A percentile compares a stretch with the other conserved stretches of the same genome.
Evolutionary conservation across 108 stramenopile genomes (phyloP).

Genomic region (Nitzschia sp.): DNA sequence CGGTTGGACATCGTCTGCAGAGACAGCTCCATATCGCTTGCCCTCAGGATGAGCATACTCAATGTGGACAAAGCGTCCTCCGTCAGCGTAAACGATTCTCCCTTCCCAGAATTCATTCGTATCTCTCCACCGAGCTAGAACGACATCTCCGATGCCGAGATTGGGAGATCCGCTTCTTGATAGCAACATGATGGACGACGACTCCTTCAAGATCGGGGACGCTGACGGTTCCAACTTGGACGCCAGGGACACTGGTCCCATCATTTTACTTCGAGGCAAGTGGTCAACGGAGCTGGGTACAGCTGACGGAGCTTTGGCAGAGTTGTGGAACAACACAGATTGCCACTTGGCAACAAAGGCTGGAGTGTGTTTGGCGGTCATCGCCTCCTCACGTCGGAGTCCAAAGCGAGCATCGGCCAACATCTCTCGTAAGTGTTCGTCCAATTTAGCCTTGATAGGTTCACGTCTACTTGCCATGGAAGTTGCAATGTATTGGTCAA

Average conservation of each 20-base stretch:
- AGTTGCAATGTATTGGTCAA: not conserved
- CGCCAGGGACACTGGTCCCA: not conserved
- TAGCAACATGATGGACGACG: not conserved
- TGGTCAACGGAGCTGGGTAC: not conserved
- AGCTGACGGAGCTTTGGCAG: not conserved
- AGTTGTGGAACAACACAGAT: not conserved
- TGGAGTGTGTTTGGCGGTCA: constrained; percentile 23
- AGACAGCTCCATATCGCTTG: not conserved
- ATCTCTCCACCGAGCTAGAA: not conserved
- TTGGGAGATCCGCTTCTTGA: not conserved
- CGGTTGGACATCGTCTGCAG: not conserved
- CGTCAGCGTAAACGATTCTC: not conserved
- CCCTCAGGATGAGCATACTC: not conserved
- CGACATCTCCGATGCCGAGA: constrained; percentile 3
- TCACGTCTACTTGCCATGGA: constrained; percentile 1
- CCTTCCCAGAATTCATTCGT: constrained; percentile 6
- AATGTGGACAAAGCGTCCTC: not conserved
- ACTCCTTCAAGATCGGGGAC: not conserved
- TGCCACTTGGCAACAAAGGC: constrained; percentile 12
- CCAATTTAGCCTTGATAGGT: not conserved
- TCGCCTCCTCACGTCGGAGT: constrained; percentile 15
- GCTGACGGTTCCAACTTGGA: not conserved
- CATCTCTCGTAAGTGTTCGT: constrained; percentile 21
- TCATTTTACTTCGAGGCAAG: not conserved
- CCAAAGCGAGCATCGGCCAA: constrained; percentile 43